Conservation (phyloP, 768 basidiomycete genomes). For the Fomitopsis serialis region DNA sequence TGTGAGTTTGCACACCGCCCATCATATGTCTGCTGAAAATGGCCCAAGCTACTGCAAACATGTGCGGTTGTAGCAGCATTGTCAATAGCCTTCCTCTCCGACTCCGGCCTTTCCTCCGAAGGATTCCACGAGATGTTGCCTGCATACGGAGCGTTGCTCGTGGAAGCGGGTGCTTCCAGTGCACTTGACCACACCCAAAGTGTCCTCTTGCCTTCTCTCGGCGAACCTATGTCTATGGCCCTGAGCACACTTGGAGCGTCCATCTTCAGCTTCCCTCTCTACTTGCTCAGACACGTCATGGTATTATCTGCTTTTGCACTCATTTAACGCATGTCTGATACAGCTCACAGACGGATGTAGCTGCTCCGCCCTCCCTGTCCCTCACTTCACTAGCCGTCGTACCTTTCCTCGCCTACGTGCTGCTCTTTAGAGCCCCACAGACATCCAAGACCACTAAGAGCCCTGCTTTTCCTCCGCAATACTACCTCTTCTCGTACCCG, state of each 20-base stretch:
- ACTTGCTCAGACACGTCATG: conserved; percentile 51
- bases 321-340: not conserved
- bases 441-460: conserved; percentile 39
- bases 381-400: conserved; percentile 51
- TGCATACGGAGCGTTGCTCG: conserved; percentile 59
- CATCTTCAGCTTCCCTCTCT: conserved; percentile 58
- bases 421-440: conserved; percentile 58
- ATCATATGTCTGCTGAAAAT: not conserved
- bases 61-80: conserved; percentile 44
- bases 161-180: conserved; percentile 55
- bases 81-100: conserved; percentile 50
- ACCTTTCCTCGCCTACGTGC: conserved; percentile 55
- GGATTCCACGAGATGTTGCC: conserved; percentile 44
- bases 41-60: conserved; percentile 43
- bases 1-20: conserved; percentile 28
- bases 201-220: conserved; percentile 52
- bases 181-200: conserved; percentile 59
- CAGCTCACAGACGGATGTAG: not conserved
- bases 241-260: conserved; percentile 59
- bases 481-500: conserved; percentile 56
- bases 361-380: conserved; percentile 34
- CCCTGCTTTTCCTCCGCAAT: conserved; percentile 42
- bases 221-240: conserved; percentile 49
- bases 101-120: conserved; percentile 38
- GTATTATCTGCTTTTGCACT: conserved; percentile 31